Evolutionary conservation across 1,139 yeast genomes (phyloP).

Genomic region (Debaryomyces coudertii): DNA sequence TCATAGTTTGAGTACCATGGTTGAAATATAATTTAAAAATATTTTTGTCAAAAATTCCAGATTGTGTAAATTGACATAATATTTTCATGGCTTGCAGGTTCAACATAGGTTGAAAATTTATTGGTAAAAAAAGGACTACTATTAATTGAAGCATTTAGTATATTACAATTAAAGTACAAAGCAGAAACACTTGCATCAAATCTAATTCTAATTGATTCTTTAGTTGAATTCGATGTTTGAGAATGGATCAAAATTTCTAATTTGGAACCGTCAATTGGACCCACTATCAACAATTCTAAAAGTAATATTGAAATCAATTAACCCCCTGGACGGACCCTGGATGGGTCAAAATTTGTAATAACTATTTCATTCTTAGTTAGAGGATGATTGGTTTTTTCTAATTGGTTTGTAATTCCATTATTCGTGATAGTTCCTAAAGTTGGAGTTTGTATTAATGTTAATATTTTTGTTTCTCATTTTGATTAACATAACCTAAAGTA

Average conservation of each 20-base stretch:
- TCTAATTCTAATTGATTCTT: constrained; percentile 16
- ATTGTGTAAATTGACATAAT: constrained; percentile 17
- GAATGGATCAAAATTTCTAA: constrained; percentile 16
- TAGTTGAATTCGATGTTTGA: constrained; percentile 5
- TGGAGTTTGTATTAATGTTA: constrained; percentile 25
- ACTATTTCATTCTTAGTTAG: constrained; percentile 8
- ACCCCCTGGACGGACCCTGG: too few species aligned
- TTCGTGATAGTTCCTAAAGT: constrained; percentile 3
- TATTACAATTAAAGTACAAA: constrained; percentile 18
- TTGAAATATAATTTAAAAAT: constrained; percentile 30
- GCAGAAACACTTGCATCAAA: constrained; percentile 15
- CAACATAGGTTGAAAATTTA: constrained; percentile 16
- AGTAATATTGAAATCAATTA: constrained; percentile 17
- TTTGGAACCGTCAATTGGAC: constrained; percentile 1
- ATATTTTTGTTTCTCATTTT: constrained; percentile 17
- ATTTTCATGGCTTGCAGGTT: constrained; percentile 15
- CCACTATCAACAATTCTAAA: constrained; percentile 12
- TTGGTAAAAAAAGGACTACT: constrained; percentile 19
- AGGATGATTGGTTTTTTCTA: constrained; percentile 4
- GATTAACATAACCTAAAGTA: constrained; percentile 23
- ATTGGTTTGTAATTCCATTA: not conserved
- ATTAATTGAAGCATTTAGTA: constrained; percentile 13
- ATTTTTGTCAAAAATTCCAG: constrained; percentile 29
- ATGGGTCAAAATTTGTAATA: constrained; percentile 6
- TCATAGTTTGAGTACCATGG: constrained; percentile 22